Conservation (phyloP, 805 yeast genomes). For the Saccharomycopsis sp. region DNA sequence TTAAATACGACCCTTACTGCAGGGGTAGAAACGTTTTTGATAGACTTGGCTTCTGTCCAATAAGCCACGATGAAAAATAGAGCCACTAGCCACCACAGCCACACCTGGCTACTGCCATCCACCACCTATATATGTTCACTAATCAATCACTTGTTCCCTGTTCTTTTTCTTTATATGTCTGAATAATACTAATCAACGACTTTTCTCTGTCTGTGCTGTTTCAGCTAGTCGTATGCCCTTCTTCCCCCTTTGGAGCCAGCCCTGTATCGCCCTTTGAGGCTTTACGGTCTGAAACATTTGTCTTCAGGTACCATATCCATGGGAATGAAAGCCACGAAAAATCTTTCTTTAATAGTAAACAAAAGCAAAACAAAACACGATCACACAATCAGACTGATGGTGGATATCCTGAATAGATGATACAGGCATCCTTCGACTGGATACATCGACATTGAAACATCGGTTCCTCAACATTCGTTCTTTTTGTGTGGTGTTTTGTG, state of each 20-base stretch:
- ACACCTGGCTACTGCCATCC: too few relatives aligned
- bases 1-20: slow-evolving; percentile 68
- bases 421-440: background rate
- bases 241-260: too few relatives aligned
- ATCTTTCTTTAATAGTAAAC: background rate
- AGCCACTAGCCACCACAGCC: background rate
- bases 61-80: background rate
- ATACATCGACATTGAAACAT: background rate
- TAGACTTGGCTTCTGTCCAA: slow-evolving; percentile 47
- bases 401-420: background rate
- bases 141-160: too few relatives aligned
- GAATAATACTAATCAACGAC: too few relatives aligned
- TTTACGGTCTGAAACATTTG: too few relatives aligned
- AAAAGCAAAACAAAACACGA: background rate
- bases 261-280: too few relatives aligned
- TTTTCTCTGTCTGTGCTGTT: too few relatives aligned
- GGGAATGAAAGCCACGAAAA: background rate
- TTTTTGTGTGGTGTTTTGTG: background rate
- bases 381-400: background rate
- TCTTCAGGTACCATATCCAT: background rate
- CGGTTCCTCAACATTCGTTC: background rate
- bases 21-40: slow-evolving; percentile 78
- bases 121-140: background rate
- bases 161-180: too few relatives aligned
- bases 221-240: too few relatives aligned